Percentiles rank a stretch among this genome's conserved stretches.
phyloP scores from a whole-genome alignment of 140 eudicot genomes.

The Anethum foeniculum region DNA sequence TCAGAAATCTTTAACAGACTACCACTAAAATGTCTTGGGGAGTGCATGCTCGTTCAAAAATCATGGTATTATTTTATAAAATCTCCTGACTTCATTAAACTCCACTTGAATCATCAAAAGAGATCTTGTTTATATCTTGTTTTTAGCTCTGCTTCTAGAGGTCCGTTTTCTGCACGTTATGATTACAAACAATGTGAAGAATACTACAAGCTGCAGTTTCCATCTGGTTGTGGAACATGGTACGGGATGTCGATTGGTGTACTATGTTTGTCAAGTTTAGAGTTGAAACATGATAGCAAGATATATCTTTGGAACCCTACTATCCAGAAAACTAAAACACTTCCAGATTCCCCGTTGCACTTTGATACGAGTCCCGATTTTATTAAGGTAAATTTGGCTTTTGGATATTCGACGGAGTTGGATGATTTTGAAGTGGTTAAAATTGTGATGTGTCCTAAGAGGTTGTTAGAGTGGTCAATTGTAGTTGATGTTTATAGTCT shows the following conservation, averaged over 20 bases:
- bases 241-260: not conserved
- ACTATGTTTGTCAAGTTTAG: not conserved
- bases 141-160: not conserved
- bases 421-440: no score
- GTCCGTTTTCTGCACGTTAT: not conserved
- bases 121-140: no score
- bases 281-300: not conserved
- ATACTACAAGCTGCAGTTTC: not conserved
- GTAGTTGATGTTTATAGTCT: no score
- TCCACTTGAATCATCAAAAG: not conserved
- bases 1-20: not conserved
- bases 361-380: not conserved
- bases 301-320: not conserved
- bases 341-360: not conserved
- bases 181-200: not conserved
- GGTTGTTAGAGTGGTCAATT: no score
- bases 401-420: not conserved
- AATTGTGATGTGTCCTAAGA: no score
- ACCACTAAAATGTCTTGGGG: not conserved
- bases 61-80: not conserved
- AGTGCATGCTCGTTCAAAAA: not conserved
- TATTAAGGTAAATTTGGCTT: not conserved
- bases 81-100: not conserved
- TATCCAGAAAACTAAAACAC: not conserved
- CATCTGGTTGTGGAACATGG: not conserved